phyloP scores from a whole-genome alignment of 164 flowering plant species.

The Kalanchoe fedtschenkoi region DNA sequence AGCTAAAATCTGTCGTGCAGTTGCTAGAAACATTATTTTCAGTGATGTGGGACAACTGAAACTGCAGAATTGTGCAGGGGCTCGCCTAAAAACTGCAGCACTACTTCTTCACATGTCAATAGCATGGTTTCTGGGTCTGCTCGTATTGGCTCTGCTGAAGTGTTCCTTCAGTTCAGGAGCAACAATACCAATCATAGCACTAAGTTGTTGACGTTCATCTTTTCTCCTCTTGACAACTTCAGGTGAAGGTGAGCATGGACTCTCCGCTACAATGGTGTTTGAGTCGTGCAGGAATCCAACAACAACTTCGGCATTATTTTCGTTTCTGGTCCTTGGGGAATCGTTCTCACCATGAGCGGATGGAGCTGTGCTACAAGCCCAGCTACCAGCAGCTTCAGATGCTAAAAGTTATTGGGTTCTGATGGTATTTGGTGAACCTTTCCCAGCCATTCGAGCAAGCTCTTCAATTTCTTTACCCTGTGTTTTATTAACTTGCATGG shows the following conservation, averaged over 20 bases:
- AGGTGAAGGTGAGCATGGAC: conserved; percentile 42
- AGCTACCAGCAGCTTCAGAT: conserved; percentile 87
- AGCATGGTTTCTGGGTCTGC: too few species aligned
- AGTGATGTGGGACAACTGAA: too few species aligned
- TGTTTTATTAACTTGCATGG: conserved; percentile 59
- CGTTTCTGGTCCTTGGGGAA: conserved; percentile 36
- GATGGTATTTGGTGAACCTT: conserved; percentile 30
- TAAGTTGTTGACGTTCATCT: conserved; percentile 42
- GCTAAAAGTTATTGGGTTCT: conserved; percentile 71
- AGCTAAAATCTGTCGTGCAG: too few species aligned
- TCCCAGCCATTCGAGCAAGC: conserved; percentile 13
- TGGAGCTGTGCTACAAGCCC: conserved; percentile 83
- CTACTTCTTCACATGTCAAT: too few species aligned
- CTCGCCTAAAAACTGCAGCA: too few species aligned
- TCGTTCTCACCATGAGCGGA: conserved; percentile 80
- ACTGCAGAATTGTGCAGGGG: too few species aligned
- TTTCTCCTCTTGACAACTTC: conserved; percentile 18
- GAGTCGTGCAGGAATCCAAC: conserved; percentile 22
- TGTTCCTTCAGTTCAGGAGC: too few species aligned
- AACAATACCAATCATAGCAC: conserved; percentile 68
- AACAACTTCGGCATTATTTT: conserved; percentile 19
- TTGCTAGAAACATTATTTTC: too few species aligned
- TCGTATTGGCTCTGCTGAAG: too few species aligned
- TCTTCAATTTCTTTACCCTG: conserved; percentile 34
- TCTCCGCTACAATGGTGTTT: conserved; percentile 43